Conservation (phyloP, 2,329 filamentous ascomycete species). For the Parasarocladium wereldwijsianum region DNA sequence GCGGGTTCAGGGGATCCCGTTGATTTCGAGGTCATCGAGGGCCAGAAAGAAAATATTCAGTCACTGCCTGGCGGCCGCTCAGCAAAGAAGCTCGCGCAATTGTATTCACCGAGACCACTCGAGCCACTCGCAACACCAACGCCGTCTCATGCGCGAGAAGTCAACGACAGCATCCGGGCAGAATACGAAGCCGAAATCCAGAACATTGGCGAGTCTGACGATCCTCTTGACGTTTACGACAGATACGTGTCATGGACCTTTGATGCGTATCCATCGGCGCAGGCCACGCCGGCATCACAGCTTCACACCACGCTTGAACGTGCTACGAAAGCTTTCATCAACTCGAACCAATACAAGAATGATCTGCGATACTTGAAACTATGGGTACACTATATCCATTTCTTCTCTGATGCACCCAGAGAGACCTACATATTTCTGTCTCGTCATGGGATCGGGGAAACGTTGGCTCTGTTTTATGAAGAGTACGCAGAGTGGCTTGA, state of each 20-base stretch:
- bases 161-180: slow-evolving; percentile 65
- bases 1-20: slow-evolving; percentile 38
- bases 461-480: slow-evolving; percentile 85
- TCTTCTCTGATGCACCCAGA: slow-evolving; percentile 85
- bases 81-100: slow-evolving; percentile 71
- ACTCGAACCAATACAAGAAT: slow-evolving; percentile 80
- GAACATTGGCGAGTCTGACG: slow-evolving; percentile 72
- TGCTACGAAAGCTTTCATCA: slow-evolving; percentile 79
- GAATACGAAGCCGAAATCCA: slow-evolving; percentile 78
- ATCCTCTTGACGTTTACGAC: slow-evolving; percentile 90
- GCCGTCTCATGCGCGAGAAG: slow-evolving; percentile 57
- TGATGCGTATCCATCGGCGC: slow-evolving; percentile 85
- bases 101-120: slow-evolving; percentile 55
- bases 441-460: slow-evolving; percentile 75
- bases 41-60: slow-evolving; percentile 96
- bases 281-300: slow-evolving; percentile 84
- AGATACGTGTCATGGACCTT: slow-evolving; percentile 96
- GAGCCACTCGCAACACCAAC: slow-evolving; percentile 46
- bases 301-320: slow-evolving; percentile 80
- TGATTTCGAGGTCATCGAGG: slow-evolving; percentile 85
- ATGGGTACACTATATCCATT: slow-evolving; percentile 85
- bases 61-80: slow-evolving; percentile 76
- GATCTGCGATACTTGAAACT: slow-evolving; percentile 86
- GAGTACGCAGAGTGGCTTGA: slow-evolving; percentile 94
- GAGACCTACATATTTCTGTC: slow-evolving; percentile 88